Evolutionary conservation across 176 grass and related monocot species (phyloP).

Genomic region (Carex kokanica): DNA sequence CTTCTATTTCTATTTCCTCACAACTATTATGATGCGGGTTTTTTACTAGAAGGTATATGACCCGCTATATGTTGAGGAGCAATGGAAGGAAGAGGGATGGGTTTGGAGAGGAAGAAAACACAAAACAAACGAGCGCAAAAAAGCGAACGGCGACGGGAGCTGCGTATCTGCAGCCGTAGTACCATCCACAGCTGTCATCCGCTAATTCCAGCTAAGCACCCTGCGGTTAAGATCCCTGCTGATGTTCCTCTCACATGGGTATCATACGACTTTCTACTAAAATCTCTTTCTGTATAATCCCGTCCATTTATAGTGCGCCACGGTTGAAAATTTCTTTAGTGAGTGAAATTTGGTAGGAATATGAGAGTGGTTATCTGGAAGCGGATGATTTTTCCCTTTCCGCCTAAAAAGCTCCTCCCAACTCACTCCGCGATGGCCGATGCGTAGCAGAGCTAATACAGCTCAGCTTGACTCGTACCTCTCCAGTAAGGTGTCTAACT

Average conservation of each 20-base stretch:
- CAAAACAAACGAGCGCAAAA: background rate
- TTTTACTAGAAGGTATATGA: fast-evolving
- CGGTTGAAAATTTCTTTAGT: background rate
- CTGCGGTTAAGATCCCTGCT: background rate
- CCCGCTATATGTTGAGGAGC: background rate
- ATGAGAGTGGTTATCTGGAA: background rate
- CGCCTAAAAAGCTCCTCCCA: constrained; percentile 15
- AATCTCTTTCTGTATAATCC: background rate
- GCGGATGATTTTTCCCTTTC: background rate
- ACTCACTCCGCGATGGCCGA: constrained; percentile 18
- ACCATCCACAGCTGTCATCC: constrained; percentile 20
- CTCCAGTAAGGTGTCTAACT: constrained; percentile 19
- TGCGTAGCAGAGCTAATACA: constrained; percentile 21
- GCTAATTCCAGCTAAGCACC: constrained; percentile 29
- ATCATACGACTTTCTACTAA: background rate
- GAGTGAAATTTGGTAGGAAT: background rate
- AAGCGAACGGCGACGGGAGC: constrained; percentile 34
- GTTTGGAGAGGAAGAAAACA: background rate
- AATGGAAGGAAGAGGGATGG: background rate
- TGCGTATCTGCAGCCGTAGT: constrained; percentile 25
- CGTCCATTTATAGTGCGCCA: background rate
- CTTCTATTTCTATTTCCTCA: background rate
- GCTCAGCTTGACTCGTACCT: constrained; percentile 16
- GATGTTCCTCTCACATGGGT: background rate
- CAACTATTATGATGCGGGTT: too few species aligned